Evolutionary conservation across 2,329 filamentous ascomycete genomes (phyloP), one percentile per base, ranked within the genome.

Genomic region (Trichoderma sp.): DNA sequence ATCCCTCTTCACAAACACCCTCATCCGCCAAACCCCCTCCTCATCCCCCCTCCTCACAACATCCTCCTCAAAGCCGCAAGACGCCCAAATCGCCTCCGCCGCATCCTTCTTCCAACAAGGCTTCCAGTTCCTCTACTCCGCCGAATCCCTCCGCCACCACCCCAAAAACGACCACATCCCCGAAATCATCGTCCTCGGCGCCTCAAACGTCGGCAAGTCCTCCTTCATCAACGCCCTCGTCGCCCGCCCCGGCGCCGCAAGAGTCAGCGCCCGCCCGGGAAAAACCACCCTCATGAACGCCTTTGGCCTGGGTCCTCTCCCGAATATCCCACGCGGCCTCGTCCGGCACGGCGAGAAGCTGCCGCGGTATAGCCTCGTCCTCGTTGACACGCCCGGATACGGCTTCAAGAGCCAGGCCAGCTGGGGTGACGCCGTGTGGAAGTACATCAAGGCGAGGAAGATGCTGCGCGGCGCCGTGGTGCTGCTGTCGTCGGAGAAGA

Each of bases 201-300:
- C 94, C 73, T 93, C 92, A 71, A 97, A 97, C 76, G 92, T 93
- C 50, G 93, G 93, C 75, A 97, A 97, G 78, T 95, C 92, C 2
- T 92, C 92, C 17, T 91, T 96, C 72, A 89, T 97, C 79, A 97
- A 97, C 75, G 90, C 91, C 19, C 85, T 97, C 37, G 87, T 90
- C 2, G 89, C 89, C 37, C 71, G 73, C 3, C 69, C 73, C 27
- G 73, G 76, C 27, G 76, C 84, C 6, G 86, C 86, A 13, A 79
- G 81, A 57, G 84, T 84, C 27, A 85, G 84, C 73, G 76, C 79
- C 17, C 78, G 77, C 22, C 84, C 86, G 0, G 86, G 86, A 10
- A 83, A 80, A 72, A 88, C 86, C 1, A 81, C 78, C 37, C 81
- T 82, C 34, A 82, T 88, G 76, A 88, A 87, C 73, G 84, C 80